Evolutionary conservation across 1,284 basidiomycete genomes (phyloP), one percentile per base, ranked within the genome.

Genomic region (Tetrapyrgos nigripes): DNA sequence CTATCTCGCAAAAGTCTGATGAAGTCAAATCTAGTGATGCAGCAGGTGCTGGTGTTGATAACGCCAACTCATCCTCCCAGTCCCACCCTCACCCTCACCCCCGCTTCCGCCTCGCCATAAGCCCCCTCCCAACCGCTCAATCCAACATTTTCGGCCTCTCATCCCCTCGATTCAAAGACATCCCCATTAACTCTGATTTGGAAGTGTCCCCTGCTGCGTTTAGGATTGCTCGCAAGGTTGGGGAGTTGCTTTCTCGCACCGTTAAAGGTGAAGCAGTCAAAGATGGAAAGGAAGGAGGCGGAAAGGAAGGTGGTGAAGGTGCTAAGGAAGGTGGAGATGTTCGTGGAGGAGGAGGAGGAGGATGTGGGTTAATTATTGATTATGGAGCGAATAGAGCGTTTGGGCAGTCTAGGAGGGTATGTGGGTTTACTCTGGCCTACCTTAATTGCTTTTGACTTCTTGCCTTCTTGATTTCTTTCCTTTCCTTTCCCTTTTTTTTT

Each of bases 331-430:
- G 48, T 50, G 11, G 57, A 58, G 55, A 59, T 50, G 49, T n/a
- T n/a, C n/a, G 66, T 4, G 70, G 69, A 0, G 87, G 89, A 8
- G 44, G 53, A 17, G 49, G 19, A 9, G 59, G 59, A 3, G 94
- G 96, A 0, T 89, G 89, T 49, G 96, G 87, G 0, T 77, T 99
- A 48, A 83, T 98, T 14, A 79, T 98, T 13, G 97, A 99, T 73
- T 99, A 99, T 69, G 97, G 97, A 3, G 88, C 81, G 27, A 86
- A 89, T 55, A 80, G 85, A 50, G 83, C 82, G 2, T 93, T 87
- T 68, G 87, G 86, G 1, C 79, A 88, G 62, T 95, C 93, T 17
- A 91, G 97, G 74, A 80, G 96, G 60, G 94, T 95, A 67, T 62
- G 87, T 80, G 96, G 60, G 94, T 95, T 67, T 62, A 86, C 74